Percentiles rank a stretch among this genome's conserved stretches.
Evolutionary conservation across 164 flowering plant species (phyloP).

Genomic region (Platanus orientalis): DNA sequence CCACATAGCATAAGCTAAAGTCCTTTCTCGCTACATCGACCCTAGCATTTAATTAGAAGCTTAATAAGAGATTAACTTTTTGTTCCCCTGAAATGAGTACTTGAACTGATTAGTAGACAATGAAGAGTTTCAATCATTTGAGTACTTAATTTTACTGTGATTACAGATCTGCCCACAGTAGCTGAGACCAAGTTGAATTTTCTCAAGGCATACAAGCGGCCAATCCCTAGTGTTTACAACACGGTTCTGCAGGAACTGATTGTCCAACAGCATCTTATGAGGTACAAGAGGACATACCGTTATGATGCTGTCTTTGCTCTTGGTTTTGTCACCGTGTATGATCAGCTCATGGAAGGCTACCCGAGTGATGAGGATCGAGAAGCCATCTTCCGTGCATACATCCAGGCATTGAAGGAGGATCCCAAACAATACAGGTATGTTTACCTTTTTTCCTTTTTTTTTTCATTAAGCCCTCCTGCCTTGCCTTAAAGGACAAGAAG

Average conservation of each 20-base stretch:
- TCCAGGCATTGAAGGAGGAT: slow-evolving; percentile 77
- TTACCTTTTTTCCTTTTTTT: not conserved
- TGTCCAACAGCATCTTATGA: slow-evolving; percentile 89
- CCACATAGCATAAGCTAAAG: no score
- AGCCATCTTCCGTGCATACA: slow-evolving; percentile 75
- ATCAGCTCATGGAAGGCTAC: slow-evolving; percentile 95
- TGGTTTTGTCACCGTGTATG: slow-evolving; percentile 93
- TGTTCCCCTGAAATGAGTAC: no score
- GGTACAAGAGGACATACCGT: slow-evolving; percentile 65
- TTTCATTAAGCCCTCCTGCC: not conserved
- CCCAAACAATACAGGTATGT: slow-evolving; percentile 81
- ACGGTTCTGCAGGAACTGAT: slow-evolving; percentile 83
- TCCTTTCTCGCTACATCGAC: no score
- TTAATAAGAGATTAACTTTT: no score
- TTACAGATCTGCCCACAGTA: slow-evolving; percentile 75
- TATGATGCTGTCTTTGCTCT: slow-evolving; percentile 95
- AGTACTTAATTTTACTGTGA: not conserved
- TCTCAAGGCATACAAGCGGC: slow-evolving; percentile 74
- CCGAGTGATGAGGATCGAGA: slow-evolving; percentile 82
- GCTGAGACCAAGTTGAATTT: slow-evolving; percentile 78
- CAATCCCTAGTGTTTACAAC: slow-evolving; percentile 92
- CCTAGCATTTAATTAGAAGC: no score
- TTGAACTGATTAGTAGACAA: no score
- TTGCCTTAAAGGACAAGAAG: no score
- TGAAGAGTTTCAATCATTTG: not conserved